Evolutionary conservation across 345 rosid genomes (phyloP), one percentile per base, ranked within the genome.

Genomic region (Erucastrum elatum): DNA sequence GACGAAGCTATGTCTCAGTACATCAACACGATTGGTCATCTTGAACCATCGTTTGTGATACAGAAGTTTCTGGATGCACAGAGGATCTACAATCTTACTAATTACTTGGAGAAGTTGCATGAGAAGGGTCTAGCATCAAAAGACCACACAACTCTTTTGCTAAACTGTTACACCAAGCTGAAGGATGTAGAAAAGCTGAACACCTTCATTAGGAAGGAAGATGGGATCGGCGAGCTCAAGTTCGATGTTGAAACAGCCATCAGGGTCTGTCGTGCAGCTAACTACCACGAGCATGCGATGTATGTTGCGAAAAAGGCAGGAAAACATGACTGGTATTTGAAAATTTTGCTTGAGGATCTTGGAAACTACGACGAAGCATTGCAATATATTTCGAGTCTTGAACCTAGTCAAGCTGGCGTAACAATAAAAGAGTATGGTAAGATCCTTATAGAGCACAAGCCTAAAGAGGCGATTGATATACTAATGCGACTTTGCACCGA

Each of bases 71-170:
- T 95, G 70, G 99, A 95, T 83, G 98, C 99, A 34, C 99, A 91
- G 82, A 95, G 98, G 82, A 95, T 95, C 77, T 84, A 95, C 88
- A 95, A 95, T 82, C 98, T 95, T 67, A 95, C 99, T 49, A 95
- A 86, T 86, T 95, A 93, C 88, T 63, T 95, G 84, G 99, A 95
- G 78, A 93, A 95, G 71, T 84, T 95, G 77, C 98, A 93, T 77
- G 96, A 91, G 89, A 95, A 95, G 78, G 98, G 99, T 31, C 85
- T 95, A 80, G 97, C 98, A 82, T 95, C 97, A n/a, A 95, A 95
- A 83, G 97, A 95, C 85, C 99, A 95, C 82, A 95, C 99, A 0
- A 95, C 99, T 34, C 92, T 93, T 82, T 89, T 95, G 82, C 84
- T 95, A 80, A 93, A 95, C 83, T 93, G 99, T 83, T 95, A 93